phyloP scores from a whole-genome alignment of 2,329 filamentous ascomycete genomes.

The Microdochium bolleyi region DNA sequence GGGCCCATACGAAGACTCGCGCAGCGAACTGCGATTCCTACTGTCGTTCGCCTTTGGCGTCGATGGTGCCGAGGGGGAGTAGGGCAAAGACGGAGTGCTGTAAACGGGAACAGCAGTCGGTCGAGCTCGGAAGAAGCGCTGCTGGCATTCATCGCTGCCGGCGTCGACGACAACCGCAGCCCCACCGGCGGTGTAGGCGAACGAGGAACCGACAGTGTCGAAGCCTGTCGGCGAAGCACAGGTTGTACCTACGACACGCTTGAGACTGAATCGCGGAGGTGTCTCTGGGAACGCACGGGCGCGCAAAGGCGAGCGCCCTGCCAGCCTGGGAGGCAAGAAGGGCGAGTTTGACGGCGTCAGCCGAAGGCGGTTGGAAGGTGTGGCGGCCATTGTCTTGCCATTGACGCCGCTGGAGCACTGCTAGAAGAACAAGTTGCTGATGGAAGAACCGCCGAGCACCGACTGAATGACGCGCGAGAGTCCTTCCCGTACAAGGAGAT shows the following conservation, averaged over 20 bases:
- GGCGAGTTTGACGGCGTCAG: conserved; percentile 74
- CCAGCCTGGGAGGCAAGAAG: conserved; percentile 46
- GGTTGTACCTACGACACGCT: conserved; percentile 85
- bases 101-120: conserved; percentile 65
- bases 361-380: conserved; percentile 54
- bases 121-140: conserved; percentile 86
- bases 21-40: conserved; percentile 45
- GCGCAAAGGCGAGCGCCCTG: conserved; percentile 51
- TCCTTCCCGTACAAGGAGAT: too few species aligned
- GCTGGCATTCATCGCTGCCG: conserved; percentile 57
- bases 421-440: neutral
- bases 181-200: conserved; percentile 88
- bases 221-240: conserved; percentile 80
- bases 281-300: conserved; percentile 36
- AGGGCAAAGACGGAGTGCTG: conserved; percentile 43
- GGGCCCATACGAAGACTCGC: conserved; percentile 38
- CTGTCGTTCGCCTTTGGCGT: conserved; percentile 58
- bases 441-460: neutral
- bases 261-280: conserved; percentile 57
- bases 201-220: conserved; percentile 68
- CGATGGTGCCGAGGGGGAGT: conserved; percentile 40
- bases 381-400: conserved; percentile 51
- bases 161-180: conserved; percentile 86
- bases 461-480: too few species aligned
- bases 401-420: conserved; percentile 22